A percentile compares a stretch with the other conserved stretches of the same genome.
Conservation (phyloP, 2,329 filamentous ascomycete genomes). For the Fusarium falciforme region DNA sequence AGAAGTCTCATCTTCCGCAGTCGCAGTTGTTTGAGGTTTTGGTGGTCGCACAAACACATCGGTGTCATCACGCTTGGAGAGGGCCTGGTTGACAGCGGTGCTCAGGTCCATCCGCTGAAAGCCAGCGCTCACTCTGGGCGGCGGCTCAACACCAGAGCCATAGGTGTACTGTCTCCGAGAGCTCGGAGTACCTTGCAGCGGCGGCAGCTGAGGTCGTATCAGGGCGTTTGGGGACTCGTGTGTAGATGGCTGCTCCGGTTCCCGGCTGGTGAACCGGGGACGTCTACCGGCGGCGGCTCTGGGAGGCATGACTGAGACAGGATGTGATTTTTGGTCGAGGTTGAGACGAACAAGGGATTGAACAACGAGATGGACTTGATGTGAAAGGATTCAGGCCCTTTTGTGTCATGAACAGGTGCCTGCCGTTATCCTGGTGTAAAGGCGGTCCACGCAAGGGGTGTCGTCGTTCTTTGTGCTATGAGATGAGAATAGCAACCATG, state of each 20-base stretch:
- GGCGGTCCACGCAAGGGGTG: neutral
- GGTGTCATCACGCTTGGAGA: slow-evolving; percentile 35
- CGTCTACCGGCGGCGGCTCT: slow-evolving; percentile 30
- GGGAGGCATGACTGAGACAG: slow-evolving; percentile 38
- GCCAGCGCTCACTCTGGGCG: slow-evolving; percentile 39
- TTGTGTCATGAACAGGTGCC: slow-evolving; percentile 34
- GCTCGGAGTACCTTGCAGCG: slow-evolving; percentile 48
- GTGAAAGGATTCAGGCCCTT: slow-evolving; percentile 19
- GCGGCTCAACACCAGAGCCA: slow-evolving; percentile 51
- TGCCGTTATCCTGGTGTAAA: slow-evolving; percentile 7
- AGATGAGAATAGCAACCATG: slow-evolving; percentile 37
- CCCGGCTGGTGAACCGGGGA: slow-evolving; percentile 31
- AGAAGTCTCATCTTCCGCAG: slow-evolving; percentile 35
- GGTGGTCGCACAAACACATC: slow-evolving; percentile 32
- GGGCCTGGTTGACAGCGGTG: slow-evolving; percentile 45
- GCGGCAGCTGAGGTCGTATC: slow-evolving; percentile 37
- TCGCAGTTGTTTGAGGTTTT: slow-evolving; percentile 1
- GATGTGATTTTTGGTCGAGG: neutral
- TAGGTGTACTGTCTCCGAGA: slow-evolving; percentile 53
- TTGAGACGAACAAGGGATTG: slow-evolving; percentile 2
- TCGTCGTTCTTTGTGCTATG: slow-evolving; percentile 27
- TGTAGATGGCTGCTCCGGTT: slow-evolving; percentile 27
- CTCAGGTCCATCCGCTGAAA: slow-evolving; percentile 41
- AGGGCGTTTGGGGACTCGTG: slow-evolving; percentile 19
- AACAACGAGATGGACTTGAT: slow-evolving; percentile 4